Base-by-base conservation (phyloP, 2,329 filamentous ascomycete species). In the Harringtonia lauricola region DNA sequence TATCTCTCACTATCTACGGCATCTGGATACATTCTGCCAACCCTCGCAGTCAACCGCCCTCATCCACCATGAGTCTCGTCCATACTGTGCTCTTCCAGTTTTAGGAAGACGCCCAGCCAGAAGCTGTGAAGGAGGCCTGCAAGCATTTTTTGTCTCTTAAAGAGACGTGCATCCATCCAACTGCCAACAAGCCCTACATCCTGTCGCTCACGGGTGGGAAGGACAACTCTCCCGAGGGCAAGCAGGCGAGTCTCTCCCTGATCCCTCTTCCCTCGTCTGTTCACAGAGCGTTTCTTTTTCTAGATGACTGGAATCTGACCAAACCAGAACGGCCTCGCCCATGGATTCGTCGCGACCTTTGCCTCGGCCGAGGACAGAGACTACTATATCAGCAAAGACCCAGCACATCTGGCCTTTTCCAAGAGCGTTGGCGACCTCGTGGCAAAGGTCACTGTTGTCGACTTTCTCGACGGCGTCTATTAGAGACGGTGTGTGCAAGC, bases 311-410 rank as follows among this genome's bases (percentile, higher is more conserved):
- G 36, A 38, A 38, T 21, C 36, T 38, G 28, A 38, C 8, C 36
- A 38, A n/a, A 15, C 36, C 47, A 79, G 81, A 67, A 71, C 39
- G 80, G 72, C 1, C 74, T 81, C 41, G 79, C 79, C 1, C 83
- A 88, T 55, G 79, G 68, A 0, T 87, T 87, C 49, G 70, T 87
- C 2, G 70, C 72, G 26, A 74, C 84, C 52, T 87, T 88, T 46
- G 68, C 71, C 9, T 80, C 58, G 22, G 64, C 66, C 14, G 71
- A 74, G 49, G 82, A 88, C 55, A 66, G 81, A 39, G 71, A 79
- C 48, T 86, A 85, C 52, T 87, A 86, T 56, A 60, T 83, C 7
- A 59, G 72, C 42, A 62, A 76, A 24, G 83, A 87, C 52, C 78
- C 79, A 2, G 71, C 62, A 8, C 83, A 87, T 56, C 61, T 68